Percentiles rank a stretch among this genome's conserved stretches.
Evolutionary conservation across 495 filamentous ascomycete species (phyloP).

Genomic region (Talaromyces wortmannii): DNA sequence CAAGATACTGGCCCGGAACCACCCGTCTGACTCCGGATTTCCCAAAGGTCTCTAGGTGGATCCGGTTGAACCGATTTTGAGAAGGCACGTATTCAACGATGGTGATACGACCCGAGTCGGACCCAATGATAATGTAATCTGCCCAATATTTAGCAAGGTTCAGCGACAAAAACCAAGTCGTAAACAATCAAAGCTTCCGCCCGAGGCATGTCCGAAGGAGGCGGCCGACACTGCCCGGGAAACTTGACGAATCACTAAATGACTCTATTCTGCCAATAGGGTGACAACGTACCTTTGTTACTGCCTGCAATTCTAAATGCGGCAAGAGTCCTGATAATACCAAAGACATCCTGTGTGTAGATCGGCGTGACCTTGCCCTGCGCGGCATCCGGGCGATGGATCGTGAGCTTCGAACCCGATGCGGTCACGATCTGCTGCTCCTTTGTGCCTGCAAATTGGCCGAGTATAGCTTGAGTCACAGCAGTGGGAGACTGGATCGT

Average conservation of each 20-base stretch:
- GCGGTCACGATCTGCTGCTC: conserved; percentile 96
- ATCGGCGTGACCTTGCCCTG: conserved; percentile 80
- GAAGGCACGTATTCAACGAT: conserved; percentile 88
- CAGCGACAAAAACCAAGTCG: conserved; percentile 19
- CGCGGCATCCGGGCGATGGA: conserved; percentile 77
- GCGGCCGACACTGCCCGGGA: conserved; percentile 40
- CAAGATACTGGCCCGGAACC: conserved; percentile 90
- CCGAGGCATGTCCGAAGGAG: conserved; percentile 34
- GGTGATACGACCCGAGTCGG: conserved; percentile 90
- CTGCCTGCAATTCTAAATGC: conserved; percentile 88
- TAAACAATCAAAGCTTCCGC: conserved; percentile 25
- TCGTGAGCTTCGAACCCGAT: conserved; percentile 80
- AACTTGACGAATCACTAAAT: conserved; percentile 93
- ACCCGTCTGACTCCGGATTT: conserved; percentile 95
- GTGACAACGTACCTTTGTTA: conserved; percentile 79
- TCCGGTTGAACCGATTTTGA: conserved; percentile 78
- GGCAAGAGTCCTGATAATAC: conserved; percentile 82
- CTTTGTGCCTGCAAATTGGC: conserved; percentile 89
- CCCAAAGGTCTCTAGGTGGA: conserved; percentile 95
- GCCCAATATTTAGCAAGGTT: conserved; percentile 54
- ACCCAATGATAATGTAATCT: conserved; percentile 96
- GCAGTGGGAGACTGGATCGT: conserved; percentile 88
- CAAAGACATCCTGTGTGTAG: conserved; percentile 88
- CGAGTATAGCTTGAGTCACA: conserved; percentile 81
- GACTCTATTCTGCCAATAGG: conserved; percentile 48